These are phyloP conservation scores for Populus hybrid DNA, from an alignment of 441 rosid species.

Conservation along the genomic window DNA sequence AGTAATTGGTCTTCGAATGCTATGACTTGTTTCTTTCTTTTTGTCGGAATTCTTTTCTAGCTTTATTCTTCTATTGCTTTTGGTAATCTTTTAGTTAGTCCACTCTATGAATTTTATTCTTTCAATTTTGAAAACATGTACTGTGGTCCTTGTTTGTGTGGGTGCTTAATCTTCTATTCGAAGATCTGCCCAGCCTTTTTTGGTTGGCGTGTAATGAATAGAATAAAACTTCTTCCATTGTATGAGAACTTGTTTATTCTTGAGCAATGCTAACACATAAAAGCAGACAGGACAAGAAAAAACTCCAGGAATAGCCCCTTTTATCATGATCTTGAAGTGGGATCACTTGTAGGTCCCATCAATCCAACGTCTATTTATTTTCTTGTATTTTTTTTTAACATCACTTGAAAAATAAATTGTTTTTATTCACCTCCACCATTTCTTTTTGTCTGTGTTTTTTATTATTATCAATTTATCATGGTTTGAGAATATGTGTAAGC, in stretches of 20 bases:
- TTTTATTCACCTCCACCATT: not conserved
- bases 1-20: not conserved
- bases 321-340: not conserved
- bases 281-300: not conserved
- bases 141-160: slow-evolving; percentile 14
- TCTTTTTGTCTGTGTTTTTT: not conserved
- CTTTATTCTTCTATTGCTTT: slow-evolving; percentile 6
- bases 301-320: not conserved
- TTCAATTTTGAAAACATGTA: slow-evolving; percentile 1
- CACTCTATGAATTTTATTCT: not conserved
- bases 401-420: not conserved
- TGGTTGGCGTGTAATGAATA: not conserved
- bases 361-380: not conserved
- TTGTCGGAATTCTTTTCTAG: not conserved
- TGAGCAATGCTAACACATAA: not conserved
- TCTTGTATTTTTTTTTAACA: not conserved
- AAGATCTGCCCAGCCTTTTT: not conserved
- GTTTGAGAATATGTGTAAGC: not conserved
- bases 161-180: not conserved
- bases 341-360: not conserved
- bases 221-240: not conserved
- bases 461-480: not conserved
- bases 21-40: not conserved
- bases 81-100: slow-evolving; percentile 4
- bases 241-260: not conserved